Base-by-base conservation (phyloP, 106 monocot species). In the Platanthera guangdongensis region DNA sequence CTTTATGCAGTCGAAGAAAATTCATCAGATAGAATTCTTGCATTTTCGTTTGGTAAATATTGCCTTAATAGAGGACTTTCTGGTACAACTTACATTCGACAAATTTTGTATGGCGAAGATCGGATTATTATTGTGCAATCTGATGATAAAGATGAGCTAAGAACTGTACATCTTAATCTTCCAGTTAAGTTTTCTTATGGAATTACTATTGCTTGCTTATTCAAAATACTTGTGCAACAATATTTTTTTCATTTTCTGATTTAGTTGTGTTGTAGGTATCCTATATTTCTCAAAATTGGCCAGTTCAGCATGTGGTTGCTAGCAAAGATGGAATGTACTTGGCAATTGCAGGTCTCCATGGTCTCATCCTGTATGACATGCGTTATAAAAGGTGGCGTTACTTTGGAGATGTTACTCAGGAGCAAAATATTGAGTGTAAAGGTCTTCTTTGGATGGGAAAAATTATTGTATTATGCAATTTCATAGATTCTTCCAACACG, bases 211-310 rank as follows among this genome's bases (percentile, higher is more conserved):
- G 4, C 30, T 81, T 77, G 7, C 51, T 51, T 51, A 51, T 67
- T 71, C 13, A 77, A 57, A 73, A 10, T 52, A 13, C 28, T 14
- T 62, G n/a, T 82, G 9, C 2, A 51, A 16, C n/a, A 50, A 54
- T 10, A 63, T 71, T 50, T 28, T 78, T 30, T 4, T 57, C 4
- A 59, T 65, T 78, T 76, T 70, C 62, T 85, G 47, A 79, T 73
- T 11, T 22, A n/a, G 10, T 50, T 7, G 5, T 30, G 21, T 57
- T 63, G 16, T 87, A 99, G 99, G 92, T 94, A 64, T 84, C 99
- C 59, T 99, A 99, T 80, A 88, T 99, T 81, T 94, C 94, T 47
- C 99, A 99, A 83, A 99, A 99, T 75, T 99, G 99, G 99, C 99
- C 99, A 76, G 79, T 99, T 82, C 79, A 84, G 74, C 87, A 99